These are phyloP conservation scores for Neonectria punicea DNA, from an alignment of 2,329 filamentous ascomycete genomes.

Conservation along the genomic window DNA sequence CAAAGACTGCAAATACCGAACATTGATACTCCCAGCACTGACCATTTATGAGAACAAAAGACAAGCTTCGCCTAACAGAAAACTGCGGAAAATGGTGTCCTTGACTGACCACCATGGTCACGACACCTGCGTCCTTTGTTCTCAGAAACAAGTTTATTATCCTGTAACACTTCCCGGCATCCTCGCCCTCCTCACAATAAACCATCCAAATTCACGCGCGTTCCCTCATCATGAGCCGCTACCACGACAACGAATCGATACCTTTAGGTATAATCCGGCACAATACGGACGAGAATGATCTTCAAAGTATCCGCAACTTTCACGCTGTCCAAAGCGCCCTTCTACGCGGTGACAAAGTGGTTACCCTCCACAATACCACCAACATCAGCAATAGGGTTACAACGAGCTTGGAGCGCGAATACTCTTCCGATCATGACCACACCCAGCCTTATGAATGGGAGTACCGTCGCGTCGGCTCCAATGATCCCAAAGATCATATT, in stretches of 20 bases:
- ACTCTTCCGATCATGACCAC: neutral
- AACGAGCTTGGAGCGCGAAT: neutral
- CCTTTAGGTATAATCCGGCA: slow-evolving; percentile 2
- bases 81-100: neutral
- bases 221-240: slow-evolving; percentile 21
- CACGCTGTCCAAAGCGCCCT: slow-evolving; percentile 31
- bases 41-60: slow-evolving; percentile 1
- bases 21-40: neutral
- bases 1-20: slow-evolving; percentile 25
- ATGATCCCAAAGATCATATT: neutral
- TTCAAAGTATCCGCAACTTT: slow-evolving; percentile 20
- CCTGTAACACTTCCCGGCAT: slow-evolving; percentile 10
- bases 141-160: slow-evolving; percentile 36
- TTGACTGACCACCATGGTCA: neutral
- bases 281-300: neutral
- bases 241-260: neutral
- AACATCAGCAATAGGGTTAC: neutral
- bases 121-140: slow-evolving; percentile 32
- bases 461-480: neutral
- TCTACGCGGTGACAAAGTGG: slow-evolving; percentile 31
- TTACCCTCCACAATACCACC: slow-evolving; percentile 19
- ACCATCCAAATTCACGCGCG: slow-evolving; percentile 3
- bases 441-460: neutral
- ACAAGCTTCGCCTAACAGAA: neutral
- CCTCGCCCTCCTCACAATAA: slow-evolving; percentile 3